Evolutionary conservation across 2,329 filamentous ascomycete genomes (phyloP).

Genomic region (Thielaviopsis populi): DNA sequence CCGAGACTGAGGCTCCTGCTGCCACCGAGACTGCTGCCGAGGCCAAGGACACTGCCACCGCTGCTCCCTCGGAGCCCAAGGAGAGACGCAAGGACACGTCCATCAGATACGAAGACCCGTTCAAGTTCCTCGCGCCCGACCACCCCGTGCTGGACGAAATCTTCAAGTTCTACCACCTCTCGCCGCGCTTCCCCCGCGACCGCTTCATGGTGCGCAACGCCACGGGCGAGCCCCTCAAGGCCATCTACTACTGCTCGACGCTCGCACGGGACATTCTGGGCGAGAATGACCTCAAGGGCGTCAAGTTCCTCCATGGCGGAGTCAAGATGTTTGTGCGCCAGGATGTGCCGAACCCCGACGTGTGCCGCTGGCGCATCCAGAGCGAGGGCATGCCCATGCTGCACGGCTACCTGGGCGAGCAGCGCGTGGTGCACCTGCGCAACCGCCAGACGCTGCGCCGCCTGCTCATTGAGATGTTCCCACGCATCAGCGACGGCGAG

Average conservation of each 20-base stretch:
- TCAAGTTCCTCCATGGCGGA: slow-evolving; percentile 92
- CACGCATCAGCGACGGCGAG: slow-evolving; percentile 60
- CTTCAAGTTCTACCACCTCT: slow-evolving; percentile 72
- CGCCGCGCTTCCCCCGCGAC: slow-evolving; percentile 69
- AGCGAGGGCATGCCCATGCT: slow-evolving; percentile 84
- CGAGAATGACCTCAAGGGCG: slow-evolving; percentile 75
- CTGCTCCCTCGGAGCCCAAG: background rate
- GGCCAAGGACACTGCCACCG: background rate
- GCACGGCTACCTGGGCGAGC: slow-evolving; percentile 73
- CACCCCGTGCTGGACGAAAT: slow-evolving; percentile 67
- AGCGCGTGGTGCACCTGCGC: slow-evolving; percentile 58
- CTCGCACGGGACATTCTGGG: slow-evolving; percentile 73
- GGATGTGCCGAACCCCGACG: slow-evolving; percentile 70
- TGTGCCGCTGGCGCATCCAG: slow-evolving; percentile 91
- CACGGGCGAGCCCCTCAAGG: slow-evolving; percentile 72
- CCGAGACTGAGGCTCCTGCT: slow-evolving; percentile 13
- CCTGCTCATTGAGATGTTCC: slow-evolving; percentile 92
- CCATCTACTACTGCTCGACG: slow-evolving; percentile 87
- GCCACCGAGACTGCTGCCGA: background rate
- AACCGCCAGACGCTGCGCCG: slow-evolving; percentile 66
- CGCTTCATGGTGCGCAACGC: slow-evolving; percentile 95
- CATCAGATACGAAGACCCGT: slow-evolving; percentile 57
- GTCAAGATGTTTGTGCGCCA: slow-evolving; percentile 99
- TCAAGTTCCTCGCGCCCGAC: slow-evolving; percentile 68
- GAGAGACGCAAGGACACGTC: slow-evolving; percentile 32